These are phyloP conservation scores for Starmerella khaoyaiensis DNA, from an alignment of 805 yeast species.

Conservation along the genomic window DNA sequence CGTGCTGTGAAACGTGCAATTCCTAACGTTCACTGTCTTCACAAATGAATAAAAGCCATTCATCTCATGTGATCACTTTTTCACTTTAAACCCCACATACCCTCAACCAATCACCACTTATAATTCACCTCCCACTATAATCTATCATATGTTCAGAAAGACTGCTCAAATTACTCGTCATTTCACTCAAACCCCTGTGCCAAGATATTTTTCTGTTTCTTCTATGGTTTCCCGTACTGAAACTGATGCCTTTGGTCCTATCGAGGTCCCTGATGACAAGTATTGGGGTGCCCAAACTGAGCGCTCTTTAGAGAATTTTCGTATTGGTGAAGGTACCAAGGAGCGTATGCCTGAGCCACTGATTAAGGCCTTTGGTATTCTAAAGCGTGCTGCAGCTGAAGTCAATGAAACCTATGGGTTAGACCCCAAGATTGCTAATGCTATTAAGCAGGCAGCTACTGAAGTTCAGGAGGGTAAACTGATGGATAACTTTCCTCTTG, in stretches of 20 bases:
- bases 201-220: constrained; percentile 7
- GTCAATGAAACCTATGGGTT: constrained; percentile 78
- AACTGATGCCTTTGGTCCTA: constrained; percentile 93
- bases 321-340: constrained; percentile 75
- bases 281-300: constrained; percentile 98
- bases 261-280: constrained; percentile 71
- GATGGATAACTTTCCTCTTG: constrained; percentile 90
- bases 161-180: constrained; percentile 1
- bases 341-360: constrained; percentile 88
- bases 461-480: constrained; percentile 90
- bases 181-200: not conserved
- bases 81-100: no score
- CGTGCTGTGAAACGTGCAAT: no score
- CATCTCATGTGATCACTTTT: no score
- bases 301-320: constrained; percentile 84
- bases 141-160: constrained; percentile 3
- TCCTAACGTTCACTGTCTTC: no score
- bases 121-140: no score
- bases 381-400: constrained; percentile 88
- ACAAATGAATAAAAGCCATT: no score
- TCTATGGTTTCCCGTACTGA: constrained; percentile 48
- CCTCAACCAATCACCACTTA: no score
- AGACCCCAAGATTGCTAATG: constrained; percentile 70
- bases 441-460: constrained; percentile 87
- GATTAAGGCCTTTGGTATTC: constrained; percentile 79